These are phyloP conservation scores for Hondaea fermentalgiana DNA, from an alignment of 108 stramenopile genomes.

Conservation along the genomic window DNA sequence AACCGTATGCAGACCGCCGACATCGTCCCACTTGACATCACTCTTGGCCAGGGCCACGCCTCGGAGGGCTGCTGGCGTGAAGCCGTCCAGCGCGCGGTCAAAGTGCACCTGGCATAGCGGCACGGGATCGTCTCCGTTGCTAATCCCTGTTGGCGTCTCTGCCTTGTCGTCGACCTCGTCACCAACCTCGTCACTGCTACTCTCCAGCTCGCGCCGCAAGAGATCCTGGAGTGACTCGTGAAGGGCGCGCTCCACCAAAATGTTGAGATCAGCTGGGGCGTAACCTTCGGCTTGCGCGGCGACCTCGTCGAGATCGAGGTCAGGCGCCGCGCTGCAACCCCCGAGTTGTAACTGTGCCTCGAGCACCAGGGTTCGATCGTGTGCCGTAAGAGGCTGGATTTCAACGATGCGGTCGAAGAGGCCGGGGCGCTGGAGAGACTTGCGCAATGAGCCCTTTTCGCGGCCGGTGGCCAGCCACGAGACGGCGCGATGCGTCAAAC, in stretches of 20 bases:
- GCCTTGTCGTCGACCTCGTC: neutral
- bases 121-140: too few species aligned
- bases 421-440: neutral
- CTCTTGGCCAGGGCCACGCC: neutral
- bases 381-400: neutral
- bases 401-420: neutral
- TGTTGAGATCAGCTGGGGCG: conserved; percentile 1
- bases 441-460: conserved; percentile 1
- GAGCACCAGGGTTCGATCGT: neutral
- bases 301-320: neutral
- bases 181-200: neutral
- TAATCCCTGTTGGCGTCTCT: too few species aligned
- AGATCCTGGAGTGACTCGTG: neutral
- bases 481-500: neutral
- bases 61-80: conserved; percentile 28
- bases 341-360: neutral
- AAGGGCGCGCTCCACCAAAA: neutral
- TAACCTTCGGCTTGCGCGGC: conserved; percentile 16
- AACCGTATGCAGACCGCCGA: conserved; percentile 38
- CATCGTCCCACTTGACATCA: conserved; percentile 38
- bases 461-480: conserved; percentile 18
- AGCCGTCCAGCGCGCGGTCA: conserved; percentile 27
- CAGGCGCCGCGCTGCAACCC: neutral
- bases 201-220: neutral
- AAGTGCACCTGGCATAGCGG: neutral